Conservation (phyloP, 305 asterid species). For the Fraxinus dipetala region DNA sequence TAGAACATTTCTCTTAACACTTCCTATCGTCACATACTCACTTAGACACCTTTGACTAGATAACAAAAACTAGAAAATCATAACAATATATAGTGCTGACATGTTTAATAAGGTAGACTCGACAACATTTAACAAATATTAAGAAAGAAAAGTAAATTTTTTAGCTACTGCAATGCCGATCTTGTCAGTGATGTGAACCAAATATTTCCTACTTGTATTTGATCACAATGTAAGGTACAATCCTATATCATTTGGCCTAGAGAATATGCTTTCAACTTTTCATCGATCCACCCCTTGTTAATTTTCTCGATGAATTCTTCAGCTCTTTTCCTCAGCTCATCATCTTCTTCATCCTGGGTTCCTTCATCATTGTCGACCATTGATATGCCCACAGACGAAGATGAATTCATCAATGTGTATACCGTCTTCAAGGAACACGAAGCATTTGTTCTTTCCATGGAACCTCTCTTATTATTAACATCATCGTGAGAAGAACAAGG, state of each 20-base stretch:
- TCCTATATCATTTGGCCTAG: constrained; percentile 5
- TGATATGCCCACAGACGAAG: not conserved
- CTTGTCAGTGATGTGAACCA: not conserved
- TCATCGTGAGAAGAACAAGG: not conserved
- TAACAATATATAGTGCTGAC: not conserved
- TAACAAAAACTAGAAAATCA: not conserved
- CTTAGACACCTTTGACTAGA: not conserved
- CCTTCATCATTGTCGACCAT: constrained; percentile 23
- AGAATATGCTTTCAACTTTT: constrained; percentile 35
- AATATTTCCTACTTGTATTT: not conserved
- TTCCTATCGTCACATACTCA: not conserved
- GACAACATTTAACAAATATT: not conserved
- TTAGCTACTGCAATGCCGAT: not conserved
- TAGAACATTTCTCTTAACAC: not conserved
- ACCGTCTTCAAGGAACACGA: not conserved
- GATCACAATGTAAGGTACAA: not conserved
- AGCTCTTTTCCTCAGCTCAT: constrained; percentile 57
- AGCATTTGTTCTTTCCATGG: not conserved
- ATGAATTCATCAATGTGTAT: not conserved
- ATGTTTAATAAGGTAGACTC: not conserved
- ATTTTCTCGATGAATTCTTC: constrained; percentile 71
- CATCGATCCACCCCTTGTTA: constrained; percentile 63
- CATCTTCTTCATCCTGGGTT: not conserved
- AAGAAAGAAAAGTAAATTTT: not conserved
- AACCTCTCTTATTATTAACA: not conserved